Evolutionary conservation across 805 yeast genomes (phyloP).

Genomic region (Cyberlindnera americana): DNA sequence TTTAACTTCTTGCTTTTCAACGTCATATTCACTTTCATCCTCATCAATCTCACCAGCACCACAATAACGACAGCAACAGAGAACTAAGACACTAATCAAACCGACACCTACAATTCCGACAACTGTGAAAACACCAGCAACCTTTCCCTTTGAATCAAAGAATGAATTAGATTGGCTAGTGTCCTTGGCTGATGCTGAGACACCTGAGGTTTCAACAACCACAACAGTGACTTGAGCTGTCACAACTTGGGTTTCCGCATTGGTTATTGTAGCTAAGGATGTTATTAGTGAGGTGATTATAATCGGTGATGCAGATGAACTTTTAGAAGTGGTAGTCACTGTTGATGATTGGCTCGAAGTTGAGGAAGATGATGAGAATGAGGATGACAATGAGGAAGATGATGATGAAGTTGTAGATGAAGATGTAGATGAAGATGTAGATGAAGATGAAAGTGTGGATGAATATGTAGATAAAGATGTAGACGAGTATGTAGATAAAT

Average conservation of each 20-base stretch:
- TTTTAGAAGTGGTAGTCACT: too few species aligned
- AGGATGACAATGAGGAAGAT: not conserved
- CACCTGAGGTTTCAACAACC: conserved; percentile 12
- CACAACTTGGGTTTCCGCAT: conserved; percentile 10
- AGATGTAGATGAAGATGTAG: conserved; percentile 7
- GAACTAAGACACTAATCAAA: conserved; percentile 39
- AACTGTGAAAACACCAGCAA: conserved; percentile 76
- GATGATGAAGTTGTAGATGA: conserved; percentile 8
- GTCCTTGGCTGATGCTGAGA: conserved; percentile 10
- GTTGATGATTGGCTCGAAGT: too few species aligned
- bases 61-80: conserved; percentile 34
- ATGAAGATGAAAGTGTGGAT: not conserved
- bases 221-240: conserved; percentile 14
- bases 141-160: conserved; percentile 64
- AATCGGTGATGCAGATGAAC: conserved; percentile 22
- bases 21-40: conserved; percentile 15
- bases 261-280: conserved; percentile 12
- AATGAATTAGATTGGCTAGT: conserved; percentile 43
- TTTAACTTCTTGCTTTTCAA: conserved; percentile 2
- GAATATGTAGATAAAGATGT: not conserved
- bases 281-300: conserved; percentile 13
- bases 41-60: conserved; percentile 7
- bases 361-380: not conserved
- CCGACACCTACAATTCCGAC: conserved; percentile 61
- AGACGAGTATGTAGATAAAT: not conserved